Conservation (phyloP, 2,329 filamentous ascomycete genomes). For the Aspergillus brasiliensis region DNA sequence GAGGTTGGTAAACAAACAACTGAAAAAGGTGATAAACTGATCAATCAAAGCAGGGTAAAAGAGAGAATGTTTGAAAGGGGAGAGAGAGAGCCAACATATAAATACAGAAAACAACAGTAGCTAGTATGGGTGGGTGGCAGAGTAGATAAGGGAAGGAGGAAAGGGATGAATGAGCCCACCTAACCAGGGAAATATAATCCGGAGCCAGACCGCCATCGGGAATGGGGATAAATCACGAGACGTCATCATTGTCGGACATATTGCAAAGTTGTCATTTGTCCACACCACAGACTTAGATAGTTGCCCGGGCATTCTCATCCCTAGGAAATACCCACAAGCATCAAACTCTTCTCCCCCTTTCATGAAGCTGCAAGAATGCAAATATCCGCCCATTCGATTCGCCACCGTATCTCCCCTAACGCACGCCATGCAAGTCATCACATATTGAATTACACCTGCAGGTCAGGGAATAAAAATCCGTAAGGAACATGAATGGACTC, state of each 20-base stretch:
- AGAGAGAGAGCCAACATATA: background rate
- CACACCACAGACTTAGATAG: conserved; percentile 8
- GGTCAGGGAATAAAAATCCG: background rate
- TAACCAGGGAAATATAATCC: background rate
- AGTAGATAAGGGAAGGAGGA: background rate
- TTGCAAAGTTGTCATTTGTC: background rate
- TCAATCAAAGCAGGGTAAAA: background rate
- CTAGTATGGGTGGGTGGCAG: background rate
- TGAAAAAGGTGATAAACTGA: background rate
- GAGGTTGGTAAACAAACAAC: background rate
- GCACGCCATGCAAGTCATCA: conserved; percentile 5
- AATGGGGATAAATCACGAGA: background rate
- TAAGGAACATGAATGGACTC: background rate
- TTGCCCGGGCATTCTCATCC: conserved; percentile 11
- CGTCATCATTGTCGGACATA: background rate
- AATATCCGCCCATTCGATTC: conserved; percentile 1
- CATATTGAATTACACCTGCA: conserved; percentile 1
- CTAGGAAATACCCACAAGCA: conserved; percentile 4
- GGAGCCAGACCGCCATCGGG: background rate
- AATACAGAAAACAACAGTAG: background rate
- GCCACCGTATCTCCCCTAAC: conserved; percentile 4
- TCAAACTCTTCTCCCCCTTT: background rate
- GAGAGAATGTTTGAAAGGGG: too few relatives aligned
- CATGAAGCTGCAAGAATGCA: conserved; percentile 1
- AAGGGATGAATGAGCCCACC: background rate